Evolutionary conservation across 768 basidiomycete species (phyloP), one percentile per base, ranked within the genome.

Genomic region (Panellus pusillus): DNA sequence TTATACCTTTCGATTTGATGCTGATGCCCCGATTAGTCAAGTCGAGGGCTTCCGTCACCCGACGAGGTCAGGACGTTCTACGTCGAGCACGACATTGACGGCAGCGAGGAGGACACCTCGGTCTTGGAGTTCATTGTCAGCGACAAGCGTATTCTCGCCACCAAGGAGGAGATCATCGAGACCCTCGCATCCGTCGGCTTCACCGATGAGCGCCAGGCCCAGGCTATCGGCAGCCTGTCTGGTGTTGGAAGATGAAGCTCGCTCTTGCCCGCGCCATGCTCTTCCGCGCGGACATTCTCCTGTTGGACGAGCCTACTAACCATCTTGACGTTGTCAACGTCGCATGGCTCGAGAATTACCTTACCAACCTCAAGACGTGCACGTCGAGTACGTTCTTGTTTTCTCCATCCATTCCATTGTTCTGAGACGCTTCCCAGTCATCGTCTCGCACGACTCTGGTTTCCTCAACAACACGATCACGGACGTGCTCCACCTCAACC

Each of bases 201-300:
- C 83, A 83, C 74, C 59, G 90, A 87, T 57, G 90, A 86, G 65
- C 87, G 94, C 61, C 95, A 97, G 75, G 77, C 74, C 60, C 80
- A 89, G 58, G 74, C 92, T 37, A 97, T 97, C 61, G 92, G 94
- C 60, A 85, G 85, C 54, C 78, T 98, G 37, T 98, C 95, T 40
- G 95, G 95, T 83, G 95, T 79, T 97, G 95, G 95, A 98, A 98
- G 83, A 98, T 98, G 95, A 98, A 97, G 83, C 87, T 98, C 59
- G 95, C 95, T 37, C 84, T 98, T 57, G 95, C 95, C 54, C 85
- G 95, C 58, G 95, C 95, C 45, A 96, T 98, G 86, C 81, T 98
- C 41, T 98, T 98, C 89, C 91, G 89, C 78, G 95, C 95, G 58
- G 95, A 98, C 66, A 98, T 98, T 67, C 86, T 98, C 46, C 77